A percentile compares a stretch with the other conserved stretches of the same genome.
These are phyloP conservation scores for Amanita muscaria DNA, from an alignment of 768 basidiomycete genomes.

Conservation along the genomic window DNA sequence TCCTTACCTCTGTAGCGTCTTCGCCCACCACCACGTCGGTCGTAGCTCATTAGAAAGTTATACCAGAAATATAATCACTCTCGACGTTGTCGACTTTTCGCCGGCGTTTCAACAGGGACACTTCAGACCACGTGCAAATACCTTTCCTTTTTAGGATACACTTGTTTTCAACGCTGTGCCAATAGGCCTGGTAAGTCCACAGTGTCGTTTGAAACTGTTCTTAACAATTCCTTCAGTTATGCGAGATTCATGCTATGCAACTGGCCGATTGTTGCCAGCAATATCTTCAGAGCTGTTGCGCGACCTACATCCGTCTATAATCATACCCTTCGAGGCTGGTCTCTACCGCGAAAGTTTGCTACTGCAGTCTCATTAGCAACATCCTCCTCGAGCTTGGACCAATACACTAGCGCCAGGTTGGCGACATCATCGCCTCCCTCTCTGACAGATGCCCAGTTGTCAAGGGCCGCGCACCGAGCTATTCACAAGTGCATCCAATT, in stretches of 20 bases:
- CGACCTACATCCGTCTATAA: constrained; percentile 1
- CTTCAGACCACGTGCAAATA: not conserved
- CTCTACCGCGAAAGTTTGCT: not conserved
- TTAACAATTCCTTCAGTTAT: constrained; percentile 33
- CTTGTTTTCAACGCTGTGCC: not conserved
- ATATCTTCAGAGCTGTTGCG: constrained; percentile 19
- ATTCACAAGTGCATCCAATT: constrained; percentile 37
- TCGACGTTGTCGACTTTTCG: not conserved
- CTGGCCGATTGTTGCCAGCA: constrained; percentile 45
- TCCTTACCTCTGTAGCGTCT: constrained; percentile 49
- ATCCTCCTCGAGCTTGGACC: not conserved
- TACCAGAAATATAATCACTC: not conserved
- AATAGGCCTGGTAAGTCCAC: constrained; percentile 12
- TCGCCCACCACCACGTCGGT: constrained; percentile 42
- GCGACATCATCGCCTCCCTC: not conserved
- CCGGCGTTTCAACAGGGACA: not conserved
- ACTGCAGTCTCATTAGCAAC: not conserved
- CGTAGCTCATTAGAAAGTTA: constrained; percentile 43
- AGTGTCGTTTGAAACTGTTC: not conserved
- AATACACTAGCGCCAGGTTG: no score
- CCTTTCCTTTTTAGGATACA: constrained; percentile 6
- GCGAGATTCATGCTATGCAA: constrained; percentile 68
- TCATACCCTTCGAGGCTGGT: not conserved
- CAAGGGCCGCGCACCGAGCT: constrained; percentile 37
- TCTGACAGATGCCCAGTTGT: constrained; percentile 8